Evolutionary conservation across 2,329 filamentous ascomycete species (phyloP).

Genomic region (Cladosporium austrohemisphaericum): DNA sequence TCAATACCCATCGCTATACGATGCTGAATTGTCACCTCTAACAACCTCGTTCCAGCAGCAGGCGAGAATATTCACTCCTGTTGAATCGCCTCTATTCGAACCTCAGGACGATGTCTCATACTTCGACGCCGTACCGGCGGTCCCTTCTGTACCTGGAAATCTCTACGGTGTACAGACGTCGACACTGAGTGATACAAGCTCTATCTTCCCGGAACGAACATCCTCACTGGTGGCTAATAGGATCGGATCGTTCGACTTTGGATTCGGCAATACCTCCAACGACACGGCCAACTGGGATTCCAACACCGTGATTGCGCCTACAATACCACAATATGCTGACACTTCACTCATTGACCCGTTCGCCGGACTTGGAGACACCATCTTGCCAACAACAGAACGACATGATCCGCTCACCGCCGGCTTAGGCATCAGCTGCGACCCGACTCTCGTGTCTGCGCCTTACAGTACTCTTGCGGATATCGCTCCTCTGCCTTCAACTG

Average conservation of each 20-base stretch:
- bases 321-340: background rate
- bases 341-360: constrained; percentile 22
- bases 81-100: constrained; percentile 25
- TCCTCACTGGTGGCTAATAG: constrained; percentile 24
- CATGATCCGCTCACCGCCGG: constrained; percentile 19
- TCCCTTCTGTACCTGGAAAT: constrained; percentile 19
- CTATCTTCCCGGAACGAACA: constrained; percentile 26
- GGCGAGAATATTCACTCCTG: constrained; percentile 28
- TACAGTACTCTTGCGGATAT: constrained; percentile 16
- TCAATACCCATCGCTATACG: constrained; percentile 21
- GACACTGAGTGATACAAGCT: constrained; percentile 29
- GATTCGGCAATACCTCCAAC: constrained; percentile 21
- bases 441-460: constrained; percentile 25
- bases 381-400: constrained; percentile 19
- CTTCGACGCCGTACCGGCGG: constrained; percentile 16
- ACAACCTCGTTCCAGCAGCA: constrained; percentile 30
- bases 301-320: background rate
- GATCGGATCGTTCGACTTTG: constrained; percentile 32
- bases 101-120: constrained; percentile 6
- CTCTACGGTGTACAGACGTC: constrained; percentile 23
- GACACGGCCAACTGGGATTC: constrained; percentile 4
- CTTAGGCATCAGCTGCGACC: constrained; percentile 34
- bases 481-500: constrained; percentile 13
- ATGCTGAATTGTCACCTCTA: constrained; percentile 30
- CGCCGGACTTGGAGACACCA: constrained; percentile 16